Conservation (phyloP, 805 yeast species). For the Saturnispora gosingensis region DNA sequence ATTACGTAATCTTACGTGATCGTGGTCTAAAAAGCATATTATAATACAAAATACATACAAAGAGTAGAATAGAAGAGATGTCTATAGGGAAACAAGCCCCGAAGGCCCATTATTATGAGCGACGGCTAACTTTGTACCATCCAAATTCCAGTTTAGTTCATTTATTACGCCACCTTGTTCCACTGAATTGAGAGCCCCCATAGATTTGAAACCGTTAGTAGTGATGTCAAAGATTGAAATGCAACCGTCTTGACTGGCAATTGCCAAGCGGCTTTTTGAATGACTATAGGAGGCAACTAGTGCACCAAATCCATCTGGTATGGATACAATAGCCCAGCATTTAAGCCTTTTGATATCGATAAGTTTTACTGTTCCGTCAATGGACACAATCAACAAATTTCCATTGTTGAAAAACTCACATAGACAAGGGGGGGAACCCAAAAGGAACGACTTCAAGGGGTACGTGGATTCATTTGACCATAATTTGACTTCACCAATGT, state of each 20-base stretch:
- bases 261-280: background rate
- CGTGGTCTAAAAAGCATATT: background rate
- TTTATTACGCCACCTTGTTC: background rate
- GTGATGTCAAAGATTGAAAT: background rate
- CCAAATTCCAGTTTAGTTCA: background rate
- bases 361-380: slow-evolving; percentile 4
- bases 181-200: slow-evolving; percentile 3
- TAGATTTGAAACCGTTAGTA: background rate
- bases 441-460: background rate
- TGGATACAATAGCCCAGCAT: background rate
- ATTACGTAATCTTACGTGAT: no score
- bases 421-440: background rate
- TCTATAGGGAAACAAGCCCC: background rate
- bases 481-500: background rate
- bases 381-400: background rate
- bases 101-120: background rate
- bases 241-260: background rate
- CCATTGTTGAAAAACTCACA: background rate
- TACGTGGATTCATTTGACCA: background rate
- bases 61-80: background rate
- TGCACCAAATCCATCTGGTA: slow-evolving; percentile 5
- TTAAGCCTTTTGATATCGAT: background rate
- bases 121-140: background rate
- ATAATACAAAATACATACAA: background rate
- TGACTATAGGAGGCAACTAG: background rate